These are phyloP conservation scores for Pseudotulostoma volvatum DNA, from an alignment of 495 filamentous ascomycete genomes.

Conservation along the genomic window DNA sequence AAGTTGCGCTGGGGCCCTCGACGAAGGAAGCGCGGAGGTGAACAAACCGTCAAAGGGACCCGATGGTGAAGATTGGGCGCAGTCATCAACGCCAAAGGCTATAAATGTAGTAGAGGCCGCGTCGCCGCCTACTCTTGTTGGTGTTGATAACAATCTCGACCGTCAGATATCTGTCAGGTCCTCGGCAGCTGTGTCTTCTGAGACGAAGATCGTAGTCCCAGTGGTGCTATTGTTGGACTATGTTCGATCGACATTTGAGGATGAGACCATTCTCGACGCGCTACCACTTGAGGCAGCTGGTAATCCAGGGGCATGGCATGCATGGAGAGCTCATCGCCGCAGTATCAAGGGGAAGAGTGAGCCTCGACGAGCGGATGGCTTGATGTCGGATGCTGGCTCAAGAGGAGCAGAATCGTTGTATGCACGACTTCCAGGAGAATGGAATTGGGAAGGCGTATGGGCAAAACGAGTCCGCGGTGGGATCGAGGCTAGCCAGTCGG, in stretches of 20 bases:
- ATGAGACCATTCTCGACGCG: constrained; percentile 56
- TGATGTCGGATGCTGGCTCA: constrained; percentile 2
- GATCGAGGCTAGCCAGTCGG: constrained; percentile 57
- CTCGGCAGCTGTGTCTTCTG: constrained; percentile 6
- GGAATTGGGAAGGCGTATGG: constrained; percentile 97
- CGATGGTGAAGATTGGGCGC: background rate
- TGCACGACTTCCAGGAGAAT: constrained; percentile 53
- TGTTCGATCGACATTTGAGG: constrained; percentile 64
- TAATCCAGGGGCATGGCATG: constrained; percentile 80
- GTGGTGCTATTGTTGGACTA: constrained; percentile 48
- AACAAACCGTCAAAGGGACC: background rate
- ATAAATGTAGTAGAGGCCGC: background rate
- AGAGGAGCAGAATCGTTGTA: constrained; percentile 21
- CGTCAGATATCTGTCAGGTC: constrained; percentile 7
- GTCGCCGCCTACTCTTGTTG: background rate
- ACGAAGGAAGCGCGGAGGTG: background rate
- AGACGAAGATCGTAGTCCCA: constrained; percentile 16
- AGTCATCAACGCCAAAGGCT: background rate
- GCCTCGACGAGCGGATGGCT: background rate
- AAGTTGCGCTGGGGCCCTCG: constrained; percentile 2
- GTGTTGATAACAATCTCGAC: background rate
- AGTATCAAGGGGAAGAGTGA: constrained; percentile 3
- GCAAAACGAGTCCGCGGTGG: constrained; percentile 64
- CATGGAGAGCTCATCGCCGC: constrained; percentile 58
- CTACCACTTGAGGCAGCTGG: constrained; percentile 68